Base-by-base conservation (phyloP, 371 early-diverging fungal species). In the Funneliformis caledonium region DNA sequence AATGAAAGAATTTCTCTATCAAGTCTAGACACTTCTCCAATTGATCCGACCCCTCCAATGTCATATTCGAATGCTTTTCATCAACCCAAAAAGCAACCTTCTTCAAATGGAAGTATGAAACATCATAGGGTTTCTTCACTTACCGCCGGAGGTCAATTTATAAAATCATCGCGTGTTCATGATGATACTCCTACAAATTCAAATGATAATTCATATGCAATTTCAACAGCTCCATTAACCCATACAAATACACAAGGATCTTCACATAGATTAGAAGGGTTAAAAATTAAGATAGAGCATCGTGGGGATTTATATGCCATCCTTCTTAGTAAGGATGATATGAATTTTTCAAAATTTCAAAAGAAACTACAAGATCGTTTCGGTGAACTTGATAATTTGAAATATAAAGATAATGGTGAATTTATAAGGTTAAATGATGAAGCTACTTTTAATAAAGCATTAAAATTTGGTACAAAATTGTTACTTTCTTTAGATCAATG, bases 41-140 rank as follows among this genome's bases (percentile, higher is more conserved):
- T 50, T 68, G 73, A 65, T 50, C 83, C 61, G 48, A 62, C n/a
- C 50, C 65, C 52, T 22, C 52, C 72, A 31, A 82, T 81, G 22
- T 77, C 83, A 4, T 81, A 78, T 19, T 26, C 78, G 42, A 26
- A 10, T 43, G 16, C 31, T 33, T 19, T 31, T 5, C n/a, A 26
- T 65, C 77, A 76, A 61, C 48, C 19, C 1, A 14, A 22, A 19
- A 56, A 31, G 59, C 12, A 56, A 74, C 48, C 72, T 82, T 12
- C 76, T 76, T 37, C 82, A 78, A 65, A 31, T 70, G 22, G 50
- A 56, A 1, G 59, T 56, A 0, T 5, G 64, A 73, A 76, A 14
- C 79, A 50, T 56, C 50, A 47, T 31, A 52, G 61, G 1, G 42
- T 76, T n/a, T 22, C 70, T 2, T 31, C 42, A 5, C 19, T 56